Evolutionary conservation across 768 basidiomycete genomes (phyloP).

Genomic region (Crucibulum laeve): DNA sequence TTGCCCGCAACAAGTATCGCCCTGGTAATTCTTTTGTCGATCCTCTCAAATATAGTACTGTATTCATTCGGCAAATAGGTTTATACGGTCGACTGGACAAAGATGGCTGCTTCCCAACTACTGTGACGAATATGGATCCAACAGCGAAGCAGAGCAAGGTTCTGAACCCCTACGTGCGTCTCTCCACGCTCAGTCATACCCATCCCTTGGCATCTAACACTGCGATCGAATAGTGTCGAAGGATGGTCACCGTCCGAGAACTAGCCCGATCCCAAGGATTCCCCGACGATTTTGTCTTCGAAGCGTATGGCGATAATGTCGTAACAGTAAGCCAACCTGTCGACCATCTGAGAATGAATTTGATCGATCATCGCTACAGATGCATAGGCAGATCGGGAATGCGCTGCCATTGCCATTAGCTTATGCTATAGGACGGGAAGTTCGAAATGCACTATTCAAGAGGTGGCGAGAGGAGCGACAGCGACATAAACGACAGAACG

Average conservation of each 20-base stretch:
- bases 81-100: slow-evolving; percentile 56
- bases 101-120: slow-evolving; percentile 61
- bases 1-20: slow-evolving; percentile 47
- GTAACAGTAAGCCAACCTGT: slow-evolving; percentile 52
- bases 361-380: too few species aligned
- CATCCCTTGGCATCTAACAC: background rate
- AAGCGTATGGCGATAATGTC: slow-evolving; percentile 45
- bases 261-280: slow-evolving; percentile 80
- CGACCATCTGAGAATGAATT: too few species aligned
- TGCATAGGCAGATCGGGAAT: slow-evolving; percentile 80
- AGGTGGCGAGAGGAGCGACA: slow-evolving; percentile 38
- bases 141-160: slow-evolving; percentile 75
- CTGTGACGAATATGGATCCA: slow-evolving; percentile 74
- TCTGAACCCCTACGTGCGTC: slow-evolving; percentile 58
- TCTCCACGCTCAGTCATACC: background rate
- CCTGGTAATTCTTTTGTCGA: slow-evolving; percentile 29
- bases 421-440: slow-evolving; percentile 59
- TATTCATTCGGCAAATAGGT: slow-evolving; percentile 19
- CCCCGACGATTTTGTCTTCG: slow-evolving; percentile 68
- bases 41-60: background rate
- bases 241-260: slow-evolving; percentile 73
- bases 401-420: slow-evolving; percentile 69
- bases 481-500: too few species aligned
- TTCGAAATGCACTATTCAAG: slow-evolving; percentile 46
- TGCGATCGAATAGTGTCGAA: slow-evolving; percentile 45